A percentile compares a stretch with the other conserved stretches of the same genome.
Conservation (phyloP, 23 red algal genomes). For the Chondrus crispus region DNA sequence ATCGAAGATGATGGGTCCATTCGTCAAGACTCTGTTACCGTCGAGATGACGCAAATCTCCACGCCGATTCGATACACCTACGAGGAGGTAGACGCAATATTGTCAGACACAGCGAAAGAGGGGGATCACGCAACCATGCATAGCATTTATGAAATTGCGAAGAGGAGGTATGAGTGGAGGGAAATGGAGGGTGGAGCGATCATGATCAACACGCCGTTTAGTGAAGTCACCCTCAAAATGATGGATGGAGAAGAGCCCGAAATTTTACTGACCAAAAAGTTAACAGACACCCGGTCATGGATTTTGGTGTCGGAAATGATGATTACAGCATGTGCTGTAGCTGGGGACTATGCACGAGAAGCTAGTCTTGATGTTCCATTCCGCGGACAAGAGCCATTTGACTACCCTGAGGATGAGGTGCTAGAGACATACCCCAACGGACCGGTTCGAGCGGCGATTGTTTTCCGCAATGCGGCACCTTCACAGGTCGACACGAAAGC, state of each 20-base stretch:
- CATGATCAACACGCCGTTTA: conserved; percentile 27
- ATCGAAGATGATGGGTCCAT: conserved; percentile 55
- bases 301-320: conserved; percentile 72
- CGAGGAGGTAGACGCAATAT: conserved; percentile 25
- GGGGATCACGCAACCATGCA: background rate
- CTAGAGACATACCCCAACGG: conserved; percentile 51
- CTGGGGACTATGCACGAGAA: conserved; percentile 35
- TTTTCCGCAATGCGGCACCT: conserved; percentile 44
- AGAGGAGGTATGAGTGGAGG: conserved; percentile 35
- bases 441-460: conserved; percentile 30
- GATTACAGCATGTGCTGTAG: conserved; percentile 72
- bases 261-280: background rate
- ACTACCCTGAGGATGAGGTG: conserved; percentile 49
- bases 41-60: conserved; percentile 38
- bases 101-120: background rate
- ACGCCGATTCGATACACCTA: conserved; percentile 52
- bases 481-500: conserved; percentile 36
- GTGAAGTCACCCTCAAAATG: conserved; percentile 42
- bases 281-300: conserved; percentile 30
- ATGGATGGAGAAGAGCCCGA: background rate
- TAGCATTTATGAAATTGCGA: background rate
- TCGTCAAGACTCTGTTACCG: conserved; percentile 10
- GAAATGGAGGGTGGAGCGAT: conserved; percentile 66
- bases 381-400: conserved; percentile 73
- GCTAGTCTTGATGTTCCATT: conserved; percentile 32